Evolutionary conservation across 2,329 filamentous ascomycete genomes (phyloP), one percentile per base, ranked within the genome.

Genomic region (Pseudogymnoascus sp.): DNA sequence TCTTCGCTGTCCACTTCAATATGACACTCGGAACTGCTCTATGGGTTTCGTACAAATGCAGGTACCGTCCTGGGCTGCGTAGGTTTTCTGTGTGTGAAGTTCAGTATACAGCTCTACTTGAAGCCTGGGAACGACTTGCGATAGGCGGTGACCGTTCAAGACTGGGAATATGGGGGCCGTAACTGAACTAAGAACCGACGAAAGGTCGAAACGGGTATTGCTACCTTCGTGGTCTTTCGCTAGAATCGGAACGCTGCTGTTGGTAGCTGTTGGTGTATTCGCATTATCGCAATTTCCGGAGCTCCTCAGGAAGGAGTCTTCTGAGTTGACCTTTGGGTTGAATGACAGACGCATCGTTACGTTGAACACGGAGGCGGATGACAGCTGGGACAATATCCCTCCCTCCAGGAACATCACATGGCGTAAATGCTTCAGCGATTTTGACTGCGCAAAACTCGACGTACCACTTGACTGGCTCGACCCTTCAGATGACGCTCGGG

Each of bases 381-480:
- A 55, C 4, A 13, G 29, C 29, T 55, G 48, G 48, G 48, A 55
- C 5, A 15, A 55, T 2, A 55, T 55, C 29, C 8, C 29, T 21
- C 5, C 29, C 17, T 55, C 48, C 3, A 55, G 48, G 21, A 55
- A 21, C 9, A 21, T 55, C n/a, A 55, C 29, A 13, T 55, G 48
- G 48, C 29, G 29, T 17, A 55, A 55, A 55, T 55, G 48, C 48
- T 55, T 55, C 5, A 6, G 29, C 29, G 48, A 55, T 15, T 55
- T 55, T 10, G 48, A 55, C 48, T 55, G 48, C 21, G 48, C 48
- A 29, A 55, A 55, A 55, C 48, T 55, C 48, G 48, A 55, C 10
- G 48, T 55, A 33, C 68, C 66, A 1, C 62, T 70, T 12, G 68
- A 70, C 36, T 70, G 68, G 68, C 64, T 68, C 1, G 63, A 68